Base-by-base conservation (phyloP, 768 basidiomycete genomes). In the Rubroboletus pulcherrimus region DNA sequence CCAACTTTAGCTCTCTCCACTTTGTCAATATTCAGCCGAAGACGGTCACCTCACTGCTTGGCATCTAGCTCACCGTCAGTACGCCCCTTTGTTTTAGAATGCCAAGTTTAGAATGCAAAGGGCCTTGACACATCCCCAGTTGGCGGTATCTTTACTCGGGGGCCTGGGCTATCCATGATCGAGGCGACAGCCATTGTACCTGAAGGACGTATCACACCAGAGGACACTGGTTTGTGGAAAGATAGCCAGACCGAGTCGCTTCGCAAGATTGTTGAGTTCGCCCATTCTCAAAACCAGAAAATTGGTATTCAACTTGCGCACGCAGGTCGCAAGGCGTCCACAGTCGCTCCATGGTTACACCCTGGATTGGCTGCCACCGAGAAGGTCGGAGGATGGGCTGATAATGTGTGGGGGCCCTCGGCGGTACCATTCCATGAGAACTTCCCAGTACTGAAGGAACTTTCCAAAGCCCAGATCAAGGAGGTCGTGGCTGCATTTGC, bases 301-400 rank as follows among this genome's bases (percentile, higher is more conserved):
- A 79, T 91, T 21, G 89, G 75, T 9, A 84, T 91, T 52, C 91
- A 92, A 67, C 78, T 91, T 17, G 84, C 79, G 0, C 89, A 92
- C 58, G 86, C 87, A 0, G 89, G 90, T 0, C 76, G 89, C n/a
- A 91, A 91, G 67, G 87, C 81, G 0, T 84, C 82, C 9, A 83
- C 78, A 0, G 67, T 80, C 17, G 78, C 83, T 1, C 85, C 87
- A 0, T 91, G 86, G 85, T 64, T 87, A 33, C 51, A 71, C 31
- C 57, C 63, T n/a, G 69, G 69, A 31, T 38, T 68, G 11, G 49
- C 62, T 12, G 80, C 79, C 6, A 60, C 67, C 1, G 70, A 70
- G 41, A 70, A 69, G 11, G 64, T 66, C 5, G 77, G 76, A n/a
- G 84, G 84, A 14, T 81, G 78, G 78, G 77, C 79, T 0, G 74